These are phyloP conservation scores for Trametes gibbosa DNA, from an alignment of 768 basidiomycete genomes.

Conservation along the genomic window DNA sequence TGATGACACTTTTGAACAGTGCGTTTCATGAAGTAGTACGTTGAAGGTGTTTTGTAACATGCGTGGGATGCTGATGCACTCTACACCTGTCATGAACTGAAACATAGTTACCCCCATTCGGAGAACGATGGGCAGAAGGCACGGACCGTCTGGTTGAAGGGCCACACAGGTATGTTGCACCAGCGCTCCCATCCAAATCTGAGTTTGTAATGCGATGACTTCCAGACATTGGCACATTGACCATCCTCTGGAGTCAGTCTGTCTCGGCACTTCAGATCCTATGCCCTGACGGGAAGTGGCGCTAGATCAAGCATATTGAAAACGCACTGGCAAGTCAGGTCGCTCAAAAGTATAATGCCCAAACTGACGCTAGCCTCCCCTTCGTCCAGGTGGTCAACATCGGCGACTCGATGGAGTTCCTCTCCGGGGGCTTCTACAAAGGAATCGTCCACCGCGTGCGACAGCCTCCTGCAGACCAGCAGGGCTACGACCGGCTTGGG, in stretches of 20 bases:
- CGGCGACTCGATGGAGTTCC: constrained; percentile 35
- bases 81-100: background rate
- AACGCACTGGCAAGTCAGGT: constrained; percentile 32
- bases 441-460: constrained; percentile 39
- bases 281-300: constrained; percentile 35
- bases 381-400: constrained; percentile 34
- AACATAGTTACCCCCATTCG: constrained; percentile 30
- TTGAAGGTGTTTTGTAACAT: background rate
- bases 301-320: constrained; percentile 33
- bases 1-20: no score
- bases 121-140: constrained; percentile 32
- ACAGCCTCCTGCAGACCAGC: constrained; percentile 37
- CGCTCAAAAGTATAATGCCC: no score
- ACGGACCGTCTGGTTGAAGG: constrained; percentile 35
- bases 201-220: background rate
- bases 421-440: constrained; percentile 38
- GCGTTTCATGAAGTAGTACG: constrained; percentile 25
- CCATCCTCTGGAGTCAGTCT: constrained; percentile 38
- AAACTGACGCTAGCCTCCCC: no score
- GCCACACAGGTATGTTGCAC: constrained; percentile 31
- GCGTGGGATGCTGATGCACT: no score
- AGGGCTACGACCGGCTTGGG: constrained; percentile 34
- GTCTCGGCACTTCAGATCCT: constrained; percentile 34
- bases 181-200: background rate
- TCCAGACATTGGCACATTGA: constrained; percentile 24